Evolutionary conservation across 768 basidiomycete species (phyloP), one percentile per base, ranked within the genome.

Genomic region (Lentinula boryana): DNA sequence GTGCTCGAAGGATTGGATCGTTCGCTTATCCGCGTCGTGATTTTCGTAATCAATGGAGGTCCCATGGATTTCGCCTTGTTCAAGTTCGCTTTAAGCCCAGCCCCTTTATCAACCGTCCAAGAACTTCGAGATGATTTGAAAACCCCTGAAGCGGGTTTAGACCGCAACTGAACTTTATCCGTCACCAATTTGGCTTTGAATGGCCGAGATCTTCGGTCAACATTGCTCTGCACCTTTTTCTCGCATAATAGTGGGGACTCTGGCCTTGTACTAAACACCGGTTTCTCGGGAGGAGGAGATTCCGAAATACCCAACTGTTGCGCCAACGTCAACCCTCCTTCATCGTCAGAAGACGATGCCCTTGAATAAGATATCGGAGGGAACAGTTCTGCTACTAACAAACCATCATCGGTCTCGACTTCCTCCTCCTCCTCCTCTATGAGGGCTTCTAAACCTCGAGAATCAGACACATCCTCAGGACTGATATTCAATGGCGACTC

Each of bases 221-320:
- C 65, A 46, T 80, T 77, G n/a, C 58, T 69, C 69, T 4, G 74
- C 65, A 16, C 8, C 64, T 74, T 80, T 70, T 77, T 83, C 61
- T 85, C 83, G 60, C 80, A 75, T 49, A 84, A 75, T 49, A 84
- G 68, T 0, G 85, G 84, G n/a, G 76, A 80, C 52, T 83, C 82
- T 3, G 81, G 56, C 23, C 51, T 41, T 15, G 12, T 50, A n/a
- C n/a, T n/a, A 6, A 78, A 66, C 0, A 77, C 77, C 40, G 69
- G 36, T 23, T 32, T 56, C 36, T 63, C 62, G 43, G 56, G 72
- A 2, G 73, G 72, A 2, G 73, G 73, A 18, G 75, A 75, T 51
- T 78, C 78, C 6, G 67, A 48, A 16, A 79, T 69, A 16, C 80
- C 80, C 18, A 84, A 71, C 64, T 83, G 80, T 35, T 77, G 78